Evolutionary conservation across 768 basidiomycete species (phyloP), one percentile per base, ranked within the genome.

Genomic region (Suillus occidentalis): DNA sequence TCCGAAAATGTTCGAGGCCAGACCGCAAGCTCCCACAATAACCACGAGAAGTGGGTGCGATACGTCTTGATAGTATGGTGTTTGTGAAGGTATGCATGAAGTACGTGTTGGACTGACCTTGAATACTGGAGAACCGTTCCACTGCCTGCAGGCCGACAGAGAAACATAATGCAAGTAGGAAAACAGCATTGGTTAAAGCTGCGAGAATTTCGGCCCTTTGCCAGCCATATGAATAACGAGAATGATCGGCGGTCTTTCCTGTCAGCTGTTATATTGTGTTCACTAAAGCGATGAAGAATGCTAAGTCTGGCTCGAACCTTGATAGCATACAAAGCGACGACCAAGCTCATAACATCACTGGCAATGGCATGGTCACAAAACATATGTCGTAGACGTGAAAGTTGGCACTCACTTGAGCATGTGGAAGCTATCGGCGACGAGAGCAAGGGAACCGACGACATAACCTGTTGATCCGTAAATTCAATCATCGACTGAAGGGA

Each of bases 261-360:
- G 91, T 88, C 62, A 95, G 83, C 91, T 95, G 69, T 14, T 37
- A 72, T 20, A 68, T 56, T 43, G 52, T 12, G 4, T 40, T 59
- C 10, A 42, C 10, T 6, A 18, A 8, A 57, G 6, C 34, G 8
- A 37, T 6, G 14, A 47, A 28, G 13, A 18, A 40, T n/a, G n/a
- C 18, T 16, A 40, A 8, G 14, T 40, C 2, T 40, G 39, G 39
- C 10, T 9, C 69, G 31, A 52, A 88, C 89, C 81, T 89, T 93
- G 80, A 96, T 94, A n/a, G 97, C 96, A 77, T 98, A 97, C 10
- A 99, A 86, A 1, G 97, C 97, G 60, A 99, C 95, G 64, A 96
- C 74, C 66, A 99, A 81, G 76, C 95, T 97, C 87, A 97, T 86
- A 70, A 97, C 94, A 84, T 99, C 97, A 81, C 97, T 99, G 77